Conservation (phyloP, 257 asterid genomes). For the Gentiana macrophylla region DNA sequence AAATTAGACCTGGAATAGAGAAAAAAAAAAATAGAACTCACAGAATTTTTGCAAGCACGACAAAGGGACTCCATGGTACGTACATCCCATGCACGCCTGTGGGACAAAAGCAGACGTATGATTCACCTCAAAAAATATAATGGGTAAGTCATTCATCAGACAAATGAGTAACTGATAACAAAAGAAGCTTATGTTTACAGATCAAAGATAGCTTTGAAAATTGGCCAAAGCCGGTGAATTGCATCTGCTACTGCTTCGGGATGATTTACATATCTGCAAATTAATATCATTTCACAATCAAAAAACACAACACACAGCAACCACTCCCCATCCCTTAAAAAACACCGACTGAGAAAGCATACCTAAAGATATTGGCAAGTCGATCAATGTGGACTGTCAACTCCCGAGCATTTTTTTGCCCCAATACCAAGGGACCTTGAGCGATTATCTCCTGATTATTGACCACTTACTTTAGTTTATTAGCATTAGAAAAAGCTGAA, state of each 20-base stretch:
- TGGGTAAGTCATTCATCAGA: not conserved
- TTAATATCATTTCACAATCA: conserved; percentile 14
- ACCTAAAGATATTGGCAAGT: conserved; percentile 90
- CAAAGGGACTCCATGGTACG: conserved; percentile 99
- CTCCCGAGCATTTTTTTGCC: conserved; percentile 87
- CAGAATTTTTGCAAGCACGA: conserved; percentile 98
- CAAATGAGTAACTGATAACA: not conserved
- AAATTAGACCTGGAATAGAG: too few species aligned
- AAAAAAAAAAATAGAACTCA: conserved; percentile 28
- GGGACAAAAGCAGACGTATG: conserved; percentile 9
- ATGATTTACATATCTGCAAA: conserved; percentile 76
- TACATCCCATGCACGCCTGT: conserved; percentile 97
- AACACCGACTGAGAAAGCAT: conserved; percentile 10
- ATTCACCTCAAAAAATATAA: not conserved
- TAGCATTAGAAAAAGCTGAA: conserved; percentile 9
- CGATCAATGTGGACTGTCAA: conserved; percentile 94
- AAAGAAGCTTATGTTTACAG: conserved; percentile 41
- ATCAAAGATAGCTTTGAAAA: conserved; percentile 92
- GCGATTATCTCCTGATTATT: conserved; percentile 65
- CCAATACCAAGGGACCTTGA: conserved; percentile 75
- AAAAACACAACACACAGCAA: conserved; percentile 8
- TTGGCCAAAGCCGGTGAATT: conserved; percentile 92
- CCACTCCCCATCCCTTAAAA: not conserved
- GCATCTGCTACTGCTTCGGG: conserved; percentile 99
- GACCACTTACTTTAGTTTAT: conserved; percentile 21